These are phyloP conservation scores for Citrus inodora DNA, from an alignment of 345 rosid species.

Conservation along the genomic window DNA sequence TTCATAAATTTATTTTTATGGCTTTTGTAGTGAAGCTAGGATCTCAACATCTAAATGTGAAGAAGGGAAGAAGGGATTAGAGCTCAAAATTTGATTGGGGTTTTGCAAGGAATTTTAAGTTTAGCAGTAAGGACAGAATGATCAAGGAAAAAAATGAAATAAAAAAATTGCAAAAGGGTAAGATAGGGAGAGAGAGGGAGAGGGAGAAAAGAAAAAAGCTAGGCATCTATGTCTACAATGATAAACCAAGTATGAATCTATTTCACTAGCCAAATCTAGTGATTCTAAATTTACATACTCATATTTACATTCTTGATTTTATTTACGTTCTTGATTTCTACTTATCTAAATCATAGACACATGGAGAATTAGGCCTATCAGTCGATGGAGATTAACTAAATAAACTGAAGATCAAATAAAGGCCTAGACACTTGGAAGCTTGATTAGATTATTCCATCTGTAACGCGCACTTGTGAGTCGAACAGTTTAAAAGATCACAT, in stretches of 20 bases:
- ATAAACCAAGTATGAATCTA: background rate
- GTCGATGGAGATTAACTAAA: background rate
- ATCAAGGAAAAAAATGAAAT: background rate
- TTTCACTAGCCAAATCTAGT: background rate
- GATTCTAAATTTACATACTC: background rate
- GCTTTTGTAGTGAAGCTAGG: background rate
- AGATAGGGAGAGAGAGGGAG: background rate
- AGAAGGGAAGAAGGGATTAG: no score
- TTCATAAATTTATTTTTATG: background rate
- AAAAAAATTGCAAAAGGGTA: background rate
- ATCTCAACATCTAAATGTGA: no score
- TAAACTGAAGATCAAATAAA: background rate
- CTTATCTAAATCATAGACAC: background rate
- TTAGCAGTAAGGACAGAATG: background rate
- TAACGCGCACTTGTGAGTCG: background rate
- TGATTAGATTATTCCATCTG: background rate
- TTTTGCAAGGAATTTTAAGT: background rate
- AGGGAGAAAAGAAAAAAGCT: background rate
- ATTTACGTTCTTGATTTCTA: background rate
- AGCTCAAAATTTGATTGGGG: no score
- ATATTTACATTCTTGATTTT: background rate
- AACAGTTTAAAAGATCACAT: background rate
- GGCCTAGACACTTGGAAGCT: background rate
- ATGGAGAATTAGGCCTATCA: background rate
- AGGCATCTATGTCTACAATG: background rate